Evolutionary conservation across 2,329 filamentous ascomycete species (phyloP).

Genomic region (Cercospora zeina): DNA sequence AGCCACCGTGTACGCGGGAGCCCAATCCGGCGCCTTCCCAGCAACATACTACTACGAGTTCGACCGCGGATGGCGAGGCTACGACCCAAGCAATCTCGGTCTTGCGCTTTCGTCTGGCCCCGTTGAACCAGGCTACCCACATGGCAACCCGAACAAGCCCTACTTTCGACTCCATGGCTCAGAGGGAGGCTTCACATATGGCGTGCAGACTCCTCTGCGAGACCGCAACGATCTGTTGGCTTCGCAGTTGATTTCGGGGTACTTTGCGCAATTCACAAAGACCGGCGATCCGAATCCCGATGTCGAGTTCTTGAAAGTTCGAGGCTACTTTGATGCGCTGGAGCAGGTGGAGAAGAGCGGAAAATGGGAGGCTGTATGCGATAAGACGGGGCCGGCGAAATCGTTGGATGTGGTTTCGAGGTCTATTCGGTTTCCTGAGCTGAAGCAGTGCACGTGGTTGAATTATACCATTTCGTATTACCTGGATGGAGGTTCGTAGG

Average conservation of each 20-base stretch:
- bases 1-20: slow-evolving; percentile 57
- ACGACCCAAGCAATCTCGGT: slow-evolving; percentile 56
- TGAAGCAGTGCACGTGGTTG: slow-evolving; percentile 53
- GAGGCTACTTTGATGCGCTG: slow-evolving; percentile 48
- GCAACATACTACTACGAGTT: slow-evolving; percentile 62
- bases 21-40: slow-evolving; percentile 49
- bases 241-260: slow-evolving; percentile 49
- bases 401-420: slow-evolving; percentile 52
- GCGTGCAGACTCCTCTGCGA: slow-evolving; percentile 46
- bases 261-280: slow-evolving; percentile 56
- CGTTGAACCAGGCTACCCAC: slow-evolving; percentile 40
- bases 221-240: slow-evolving; percentile 54
- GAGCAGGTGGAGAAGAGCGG: slow-evolving; percentile 39
- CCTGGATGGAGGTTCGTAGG: slow-evolving; percentile 34
- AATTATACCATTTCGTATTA: slow-evolving; percentile 52
- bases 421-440: slow-evolving; percentile 50
- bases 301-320: slow-evolving; percentile 46
- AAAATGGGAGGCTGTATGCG: slow-evolving; percentile 43
- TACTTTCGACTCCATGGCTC: slow-evolving; percentile 61
- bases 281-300: slow-evolving; percentile 55
- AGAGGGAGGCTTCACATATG: slow-evolving; percentile 44
- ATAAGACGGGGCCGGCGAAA: slow-evolving; percentile 44
- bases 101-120: slow-evolving; percentile 41
- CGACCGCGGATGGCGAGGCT: slow-evolving; percentile 56
- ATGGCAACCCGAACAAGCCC: slow-evolving; percentile 54